These are phyloP conservation scores for Brachypodium distachyon DNA, from an alignment of 202 grass and related monocot species.

Conservation along the genomic window DNA sequence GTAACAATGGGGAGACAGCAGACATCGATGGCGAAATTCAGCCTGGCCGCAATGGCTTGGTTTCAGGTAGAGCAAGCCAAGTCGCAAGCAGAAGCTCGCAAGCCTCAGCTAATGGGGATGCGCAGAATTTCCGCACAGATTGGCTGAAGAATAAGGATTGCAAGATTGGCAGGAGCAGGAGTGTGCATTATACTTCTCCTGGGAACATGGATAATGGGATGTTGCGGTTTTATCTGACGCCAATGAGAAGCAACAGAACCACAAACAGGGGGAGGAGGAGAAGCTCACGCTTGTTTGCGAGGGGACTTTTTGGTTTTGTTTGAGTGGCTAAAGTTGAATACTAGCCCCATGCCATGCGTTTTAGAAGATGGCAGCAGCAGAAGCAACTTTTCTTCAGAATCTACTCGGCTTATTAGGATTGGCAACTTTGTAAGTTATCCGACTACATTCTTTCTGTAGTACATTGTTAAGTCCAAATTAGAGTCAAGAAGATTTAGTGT, in stretches of 20 bases:
- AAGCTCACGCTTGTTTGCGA: conserved; percentile 41
- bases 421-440: conserved; percentile 22
- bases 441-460: conserved; percentile 21
- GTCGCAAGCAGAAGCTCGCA: conserved; percentile 7
- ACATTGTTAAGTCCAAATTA: conserved; percentile 21
- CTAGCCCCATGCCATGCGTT: conserved; percentile 36
- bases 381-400: conserved; percentile 28
- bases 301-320: conserved; percentile 69
- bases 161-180: conserved; percentile 83
- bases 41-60: conserved; percentile 11
- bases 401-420: conserved; percentile 24
- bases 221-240: conserved; percentile 92
- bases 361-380: conserved; percentile 50
- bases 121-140: conserved; percentile 32
- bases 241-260: conserved; percentile 54
- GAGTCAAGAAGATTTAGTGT: conserved; percentile 17
- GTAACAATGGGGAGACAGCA: conserved; percentile 31
- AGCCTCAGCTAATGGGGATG: conserved; percentile 26
- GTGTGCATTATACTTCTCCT: conserved; percentile 86
- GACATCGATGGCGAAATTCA: conserved; percentile 22
- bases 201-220: conserved; percentile 87
- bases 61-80: conserved; percentile 23
- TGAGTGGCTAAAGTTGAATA: conserved; percentile 28
- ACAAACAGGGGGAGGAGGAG: conserved; percentile 59
- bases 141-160: conserved; percentile 53